Evolutionary conservation across 2,329 filamentous ascomycete genomes (phyloP).

Genomic region (Ophiostoma sp.): DNA sequence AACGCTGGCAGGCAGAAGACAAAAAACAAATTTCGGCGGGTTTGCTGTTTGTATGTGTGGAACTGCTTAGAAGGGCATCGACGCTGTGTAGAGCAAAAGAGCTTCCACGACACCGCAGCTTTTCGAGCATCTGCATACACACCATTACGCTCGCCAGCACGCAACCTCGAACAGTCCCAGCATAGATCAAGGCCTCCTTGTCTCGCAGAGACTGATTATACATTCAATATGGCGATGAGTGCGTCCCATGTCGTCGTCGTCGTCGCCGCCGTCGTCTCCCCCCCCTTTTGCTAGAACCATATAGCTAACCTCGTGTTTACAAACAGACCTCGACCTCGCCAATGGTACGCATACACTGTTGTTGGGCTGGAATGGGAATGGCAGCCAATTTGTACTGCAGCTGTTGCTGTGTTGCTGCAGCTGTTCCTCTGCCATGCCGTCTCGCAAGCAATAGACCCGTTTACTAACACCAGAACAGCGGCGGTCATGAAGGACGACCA

Average conservation of each 20-base stretch:
- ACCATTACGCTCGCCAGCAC: constrained; percentile 3
- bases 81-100: constrained; percentile 12
- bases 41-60: constrained; percentile 13
- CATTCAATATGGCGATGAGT: constrained; percentile 56
- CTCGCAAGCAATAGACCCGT: not conserved
- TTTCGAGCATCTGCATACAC: constrained; percentile 17
- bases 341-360: constrained; percentile 56
- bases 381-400: constrained; percentile 18
- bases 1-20: constrained; percentile 19
- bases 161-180: constrained; percentile 1
- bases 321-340: constrained; percentile 70
- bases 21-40: constrained; percentile 22
- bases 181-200: constrained; percentile 5
- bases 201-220: constrained; percentile 19
- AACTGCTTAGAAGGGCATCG: constrained; percentile 20
- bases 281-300: not conserved
- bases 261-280: not conserved
- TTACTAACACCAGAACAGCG: constrained; percentile 40
- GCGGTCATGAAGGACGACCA: constrained; percentile 92
- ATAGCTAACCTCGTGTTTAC: constrained; percentile 14
- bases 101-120: constrained; percentile 20
- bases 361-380: not conserved
- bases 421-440: not conserved
- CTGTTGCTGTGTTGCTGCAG: not conserved
- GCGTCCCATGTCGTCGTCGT: constrained; percentile 32